Percentiles rank a stretch among this genome's conserved stretches.
Conservation (phyloP, 2,329 filamentous ascomycete species). For the Exophiala dermatitidis region DNA sequence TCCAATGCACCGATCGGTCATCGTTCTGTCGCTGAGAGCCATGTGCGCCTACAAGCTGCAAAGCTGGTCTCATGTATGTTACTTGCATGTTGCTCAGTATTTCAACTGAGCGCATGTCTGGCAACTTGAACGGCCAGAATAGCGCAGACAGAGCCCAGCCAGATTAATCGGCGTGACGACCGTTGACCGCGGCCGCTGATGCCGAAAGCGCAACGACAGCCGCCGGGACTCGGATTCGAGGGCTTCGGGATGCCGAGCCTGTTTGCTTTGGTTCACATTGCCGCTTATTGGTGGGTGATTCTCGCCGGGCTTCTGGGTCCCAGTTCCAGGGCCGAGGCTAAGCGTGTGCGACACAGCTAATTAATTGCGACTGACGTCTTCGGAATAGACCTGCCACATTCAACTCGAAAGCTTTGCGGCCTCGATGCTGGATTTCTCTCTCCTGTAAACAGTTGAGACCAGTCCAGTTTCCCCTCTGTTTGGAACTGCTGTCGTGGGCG, state of each 20-base stretch:
- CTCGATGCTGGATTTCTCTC: not conserved
- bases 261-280: slow-evolving; percentile 7
- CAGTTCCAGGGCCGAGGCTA: slow-evolving; percentile 10
- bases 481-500: not conserved
- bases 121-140: not conserved
- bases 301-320: slow-evolving; percentile 5
- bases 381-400: not conserved
- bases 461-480: not conserved
- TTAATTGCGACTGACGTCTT: not conserved
- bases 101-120: too few species aligned
- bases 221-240: not conserved
- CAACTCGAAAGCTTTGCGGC: not conserved
- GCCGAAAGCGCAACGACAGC: too few species aligned
- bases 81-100: too few species aligned
- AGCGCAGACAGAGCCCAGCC: not conserved
- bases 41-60: too few species aligned
- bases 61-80: too few species aligned
- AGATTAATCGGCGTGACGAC: not conserved
- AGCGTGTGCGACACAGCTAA: slow-evolving; percentile 1
- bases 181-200: not conserved
- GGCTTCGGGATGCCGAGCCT: too few species aligned
- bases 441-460: too few species aligned
- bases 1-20: too few species aligned
- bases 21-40: too few species aligned
- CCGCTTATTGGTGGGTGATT: slow-evolving; percentile 14